A percentile compares a stretch with the other conserved stretches of the same genome.
Conservation (phyloP, 202 grass and related monocot species). For the Panicum hallii region DNA sequence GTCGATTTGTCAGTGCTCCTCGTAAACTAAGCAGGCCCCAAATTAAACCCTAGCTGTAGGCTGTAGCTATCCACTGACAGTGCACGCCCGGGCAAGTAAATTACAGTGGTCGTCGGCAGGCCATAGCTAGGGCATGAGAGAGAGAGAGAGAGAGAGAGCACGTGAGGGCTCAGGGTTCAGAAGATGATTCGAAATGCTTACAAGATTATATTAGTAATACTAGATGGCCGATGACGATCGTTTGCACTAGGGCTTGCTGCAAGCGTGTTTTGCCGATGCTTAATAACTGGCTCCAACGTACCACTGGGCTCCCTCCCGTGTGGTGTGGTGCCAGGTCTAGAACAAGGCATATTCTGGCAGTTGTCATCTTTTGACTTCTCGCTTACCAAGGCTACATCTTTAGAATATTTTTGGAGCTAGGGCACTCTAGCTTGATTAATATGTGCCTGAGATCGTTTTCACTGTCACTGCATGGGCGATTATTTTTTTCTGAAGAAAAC, state of each 20-base stretch:
- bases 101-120: not conserved
- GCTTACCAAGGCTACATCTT: conserved; percentile 14
- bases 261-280: not conserved
- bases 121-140: not conserved
- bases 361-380: conserved; percentile 51
- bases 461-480: not conserved
- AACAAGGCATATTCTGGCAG: conserved; percentile 32
- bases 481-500: not conserved
- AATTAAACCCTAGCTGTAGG: not conserved
- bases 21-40: conserved; percentile 29
- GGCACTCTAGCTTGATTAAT: not conserved
- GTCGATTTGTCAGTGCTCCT: conserved; percentile 45
- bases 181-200: conserved; percentile 54
- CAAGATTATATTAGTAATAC: not conserved
- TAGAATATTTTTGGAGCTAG: not conserved
- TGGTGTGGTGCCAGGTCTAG: conserved; percentile 8
- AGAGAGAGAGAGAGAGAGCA: conserved; percentile 16
- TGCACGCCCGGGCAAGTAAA: not conserved
- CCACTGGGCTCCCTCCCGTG: not conserved
- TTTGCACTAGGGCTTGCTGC: not conserved
- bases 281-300: conserved; percentile 14
- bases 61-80: not conserved
- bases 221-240: not conserved
- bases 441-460: conserved; percentile 4
- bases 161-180: conserved; percentile 44